Conservation (phyloP, 306 rosid genomes). For the Arachis stenosperma region DNA sequence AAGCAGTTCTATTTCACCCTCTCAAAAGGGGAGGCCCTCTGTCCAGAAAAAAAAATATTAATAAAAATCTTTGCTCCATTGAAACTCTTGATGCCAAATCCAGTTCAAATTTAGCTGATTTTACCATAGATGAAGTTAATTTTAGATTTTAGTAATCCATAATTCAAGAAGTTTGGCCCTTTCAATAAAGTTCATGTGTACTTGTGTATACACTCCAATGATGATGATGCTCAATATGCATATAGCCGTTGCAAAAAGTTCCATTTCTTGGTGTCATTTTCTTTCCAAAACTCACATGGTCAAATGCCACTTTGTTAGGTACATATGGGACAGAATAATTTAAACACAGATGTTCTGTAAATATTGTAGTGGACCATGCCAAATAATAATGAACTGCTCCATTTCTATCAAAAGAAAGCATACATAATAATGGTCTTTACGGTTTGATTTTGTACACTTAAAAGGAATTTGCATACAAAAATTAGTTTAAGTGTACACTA, state of each 20-base stretch:
- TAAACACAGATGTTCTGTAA: neutral
- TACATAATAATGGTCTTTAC: neutral
- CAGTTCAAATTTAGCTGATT: neutral
- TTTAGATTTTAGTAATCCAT: neutral
- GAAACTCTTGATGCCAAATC: neutral
- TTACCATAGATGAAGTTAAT: neutral
- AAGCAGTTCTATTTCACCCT: no score
- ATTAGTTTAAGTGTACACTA: no score
- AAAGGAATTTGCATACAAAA: neutral
- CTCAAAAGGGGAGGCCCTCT: no score
- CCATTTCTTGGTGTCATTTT: no score
- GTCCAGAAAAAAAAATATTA: no score
- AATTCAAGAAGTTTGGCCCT: neutral
- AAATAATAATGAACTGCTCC: neutral
- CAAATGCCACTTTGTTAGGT: neutral
- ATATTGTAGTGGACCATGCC: neutral
- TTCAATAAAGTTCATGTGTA: neutral
- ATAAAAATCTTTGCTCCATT: neutral
- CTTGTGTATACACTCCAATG: no score
- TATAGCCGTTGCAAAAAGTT: no score
- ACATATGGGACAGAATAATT: neutral
- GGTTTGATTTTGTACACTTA: neutral
- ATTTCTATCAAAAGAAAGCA: neutral
- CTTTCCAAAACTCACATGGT: neutral
- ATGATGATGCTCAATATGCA: no score